These are phyloP conservation scores for Jasminum sambac DNA, from an alignment of 257 asterid species.

Conservation along the genomic window DNA sequence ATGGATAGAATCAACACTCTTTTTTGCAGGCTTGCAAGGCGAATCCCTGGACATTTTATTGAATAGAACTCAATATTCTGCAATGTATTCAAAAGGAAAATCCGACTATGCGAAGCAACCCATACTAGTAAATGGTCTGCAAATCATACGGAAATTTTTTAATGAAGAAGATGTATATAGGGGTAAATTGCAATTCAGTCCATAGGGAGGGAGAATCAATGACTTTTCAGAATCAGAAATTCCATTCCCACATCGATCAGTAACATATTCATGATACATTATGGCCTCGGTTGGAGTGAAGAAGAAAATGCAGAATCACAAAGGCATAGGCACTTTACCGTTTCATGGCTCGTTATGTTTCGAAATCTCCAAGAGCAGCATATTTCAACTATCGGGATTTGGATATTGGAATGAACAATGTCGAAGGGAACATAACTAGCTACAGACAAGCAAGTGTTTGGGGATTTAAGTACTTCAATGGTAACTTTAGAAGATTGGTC, in stretches of 20 bases:
- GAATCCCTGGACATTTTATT: conserved; percentile 19
- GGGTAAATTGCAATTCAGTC: conserved; percentile 24
- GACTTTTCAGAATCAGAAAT: conserved; percentile 24
- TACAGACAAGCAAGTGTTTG: background rate
- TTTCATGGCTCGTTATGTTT: background rate
- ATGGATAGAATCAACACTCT: conserved; percentile 28
- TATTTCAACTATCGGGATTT: background rate
- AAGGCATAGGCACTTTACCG: background rate
- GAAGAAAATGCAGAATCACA: background rate
- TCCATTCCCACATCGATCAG: conserved; percentile 31
- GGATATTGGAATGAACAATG: background rate
- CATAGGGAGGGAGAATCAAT: conserved; percentile 26
- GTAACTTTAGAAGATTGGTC: background rate
- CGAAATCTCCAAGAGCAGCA: background rate
- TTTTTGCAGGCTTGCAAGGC: background rate
- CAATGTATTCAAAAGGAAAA: conserved; percentile 8
- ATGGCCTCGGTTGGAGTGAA: background rate
- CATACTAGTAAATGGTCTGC: background rate
- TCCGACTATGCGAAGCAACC: conserved; percentile 22
- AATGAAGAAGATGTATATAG: conserved; percentile 10
- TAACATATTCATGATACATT: conserved; percentile 24
- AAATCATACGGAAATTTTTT: conserved; percentile 23
- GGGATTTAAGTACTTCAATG: background rate
- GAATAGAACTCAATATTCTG: background rate
- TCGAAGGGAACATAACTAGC: background rate